A percentile compares a stretch with the other conserved stretches of the same genome.
phyloP scores from a whole-genome alignment of 106 monocot species.

The Alisma plantagoaquatica region DNA sequence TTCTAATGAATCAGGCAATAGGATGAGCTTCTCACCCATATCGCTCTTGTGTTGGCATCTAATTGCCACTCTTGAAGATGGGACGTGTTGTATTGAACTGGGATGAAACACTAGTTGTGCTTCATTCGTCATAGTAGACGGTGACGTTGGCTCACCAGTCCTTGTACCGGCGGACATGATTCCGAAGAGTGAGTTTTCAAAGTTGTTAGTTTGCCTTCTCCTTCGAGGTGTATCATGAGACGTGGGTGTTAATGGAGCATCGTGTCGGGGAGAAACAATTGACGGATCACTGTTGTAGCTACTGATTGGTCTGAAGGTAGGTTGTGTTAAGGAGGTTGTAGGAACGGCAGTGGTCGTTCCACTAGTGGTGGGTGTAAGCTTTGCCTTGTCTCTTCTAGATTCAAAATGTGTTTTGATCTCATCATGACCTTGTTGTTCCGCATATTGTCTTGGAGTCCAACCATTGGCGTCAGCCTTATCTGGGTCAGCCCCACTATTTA shows the following conservation, averaged over 20 bases:
- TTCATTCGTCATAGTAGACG: no score
- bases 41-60: slow-evolving; percentile 18
- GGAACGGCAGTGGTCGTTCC: neutral
- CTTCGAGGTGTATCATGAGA: neutral
- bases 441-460: slow-evolving; percentile 23
- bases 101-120: no score
- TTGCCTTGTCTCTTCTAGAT: slow-evolving; percentile 4
- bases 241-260: neutral
- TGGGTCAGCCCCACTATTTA: slow-evolving; percentile 16
- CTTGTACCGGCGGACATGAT: slow-evolving; percentile 22
- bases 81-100: no score
- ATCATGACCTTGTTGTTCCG: slow-evolving; percentile 32
- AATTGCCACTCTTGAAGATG: slow-evolving; percentile 17
- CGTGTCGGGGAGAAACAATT: neutral
- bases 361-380: no score
- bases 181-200: slow-evolving; percentile 38
- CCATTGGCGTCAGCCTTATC: slow-evolving; percentile 16
- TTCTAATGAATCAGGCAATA: slow-evolving; percentile 14
- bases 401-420: slow-evolving; percentile 15
- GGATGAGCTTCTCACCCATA: slow-evolving; percentile 10
- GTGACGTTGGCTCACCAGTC: neutral
- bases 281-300: slow-evolving; percentile 24
- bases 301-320: neutral
- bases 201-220: slow-evolving; percentile 16
- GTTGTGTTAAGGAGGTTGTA: neutral